Evolutionary conservation across 2,329 filamentous ascomycete species (phyloP), one percentile per base, ranked within the genome.

Genomic region (Fusarium compactum): DNA sequence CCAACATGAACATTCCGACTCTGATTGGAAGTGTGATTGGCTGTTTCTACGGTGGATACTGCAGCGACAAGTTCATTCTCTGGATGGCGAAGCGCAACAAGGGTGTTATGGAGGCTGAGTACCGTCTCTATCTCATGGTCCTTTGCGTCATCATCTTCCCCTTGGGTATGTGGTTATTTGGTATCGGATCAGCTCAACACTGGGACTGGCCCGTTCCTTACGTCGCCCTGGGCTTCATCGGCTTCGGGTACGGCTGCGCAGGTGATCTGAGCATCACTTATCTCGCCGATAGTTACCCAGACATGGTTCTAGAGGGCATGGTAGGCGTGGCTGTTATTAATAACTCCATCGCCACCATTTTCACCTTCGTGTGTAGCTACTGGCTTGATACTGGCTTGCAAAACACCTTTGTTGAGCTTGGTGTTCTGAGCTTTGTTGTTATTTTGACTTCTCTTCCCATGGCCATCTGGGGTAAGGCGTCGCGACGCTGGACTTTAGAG

Each of bases 191-290:
- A 4, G 82, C 78, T 12, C 78, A 84, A 40, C 84, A 82, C 2
- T 87, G 84, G 85, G 67, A 76, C 38, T 88, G 86, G 86, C 85
- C 83, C 2, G 79, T 79, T 11, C 84, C 86, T 0, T 89, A 89
- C 57, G 78, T 89, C 16, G 87, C 85, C 3, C 77, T 89, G 1
- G 87, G 84, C 6, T 84, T 88, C 68, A 88, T 88, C 29, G 87
- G 87, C 7, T 89, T 89, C 58, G 87, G 87, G 4, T 89, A 86
- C 76, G 87, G 87, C 10, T 88, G 86, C 53, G 85, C 85, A 4
- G 87, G 87, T 8, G 87, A 89, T 75, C 74, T 89, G 61, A 81
- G 82, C 57, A 82, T 86, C 80, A 84, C 86, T 0, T 88, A 88
- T 63, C 77, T 87, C 7, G 85, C 85, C 69, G 86, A 88, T 62